These are phyloP conservation scores for Candida labiduridarum DNA, from an alignment of 1,139 yeast genomes.

Conservation along the genomic window DNA sequence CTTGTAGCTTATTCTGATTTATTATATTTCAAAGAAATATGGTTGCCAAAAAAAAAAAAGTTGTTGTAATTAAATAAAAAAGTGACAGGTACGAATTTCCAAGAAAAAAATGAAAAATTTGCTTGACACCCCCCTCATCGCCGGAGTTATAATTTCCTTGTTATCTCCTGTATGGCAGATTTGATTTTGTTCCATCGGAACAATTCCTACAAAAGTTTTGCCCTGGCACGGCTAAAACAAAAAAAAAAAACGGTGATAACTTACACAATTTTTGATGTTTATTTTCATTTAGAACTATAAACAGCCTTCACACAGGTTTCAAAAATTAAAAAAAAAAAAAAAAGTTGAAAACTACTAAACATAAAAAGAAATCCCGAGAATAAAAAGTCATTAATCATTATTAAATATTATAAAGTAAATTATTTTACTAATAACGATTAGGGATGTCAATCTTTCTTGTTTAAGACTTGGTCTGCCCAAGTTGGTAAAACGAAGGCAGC, in stretches of 20 bases:
- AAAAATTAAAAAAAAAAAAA: not conserved
- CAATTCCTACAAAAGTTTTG: not conserved
- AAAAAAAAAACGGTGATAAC: too few species aligned
- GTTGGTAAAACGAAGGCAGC: constrained; percentile 89
- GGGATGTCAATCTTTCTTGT: constrained; percentile 21
- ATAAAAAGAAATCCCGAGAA: not conserved
- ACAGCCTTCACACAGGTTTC: not conserved
- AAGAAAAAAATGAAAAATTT: not conserved
- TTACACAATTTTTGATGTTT: not conserved
- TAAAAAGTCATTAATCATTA: constrained; percentile 2
- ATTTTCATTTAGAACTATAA: not conserved
- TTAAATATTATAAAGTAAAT: constrained; percentile 1
- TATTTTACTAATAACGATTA: constrained; percentile 1
- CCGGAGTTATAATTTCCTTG: not conserved
- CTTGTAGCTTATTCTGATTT: not conserved
- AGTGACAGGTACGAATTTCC: not conserved
- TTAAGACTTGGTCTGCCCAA: constrained; percentile 62
- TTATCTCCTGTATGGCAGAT: not conserved
- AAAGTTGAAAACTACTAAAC: not conserved
- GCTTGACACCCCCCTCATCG: not conserved
- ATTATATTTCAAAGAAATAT: too few species aligned
- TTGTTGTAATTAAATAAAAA: not conserved
- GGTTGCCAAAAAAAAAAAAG: not conserved
- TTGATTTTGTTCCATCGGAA: constrained; percentile 1
- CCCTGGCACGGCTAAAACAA: not conserved